These are phyloP conservation scores for Rubia tinctorum DNA, from an alignment of 305 asterid genomes.

Conservation along the genomic window DNA sequence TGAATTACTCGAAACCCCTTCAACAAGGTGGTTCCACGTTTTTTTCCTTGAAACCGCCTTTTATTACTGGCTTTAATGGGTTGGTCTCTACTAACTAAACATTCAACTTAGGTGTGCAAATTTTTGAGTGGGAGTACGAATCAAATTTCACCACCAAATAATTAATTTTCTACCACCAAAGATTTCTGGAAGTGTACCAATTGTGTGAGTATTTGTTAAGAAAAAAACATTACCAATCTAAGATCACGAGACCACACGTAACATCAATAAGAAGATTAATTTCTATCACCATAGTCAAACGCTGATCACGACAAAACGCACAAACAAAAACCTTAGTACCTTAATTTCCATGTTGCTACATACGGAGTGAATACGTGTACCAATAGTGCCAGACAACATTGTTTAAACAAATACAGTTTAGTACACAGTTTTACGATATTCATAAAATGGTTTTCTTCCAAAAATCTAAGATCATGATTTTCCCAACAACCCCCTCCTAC, in stretches of 20 bases:
- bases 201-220: constrained; percentile 4
- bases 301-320: not conserved
- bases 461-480: not conserved
- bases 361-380: not conserved
- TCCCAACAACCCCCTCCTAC: constrained; percentile 27
- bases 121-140: no score
- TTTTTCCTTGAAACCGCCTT: constrained; percentile 21
- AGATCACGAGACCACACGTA: not conserved
- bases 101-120: no score
- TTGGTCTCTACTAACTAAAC: no score
- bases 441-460: not conserved
- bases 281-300: not conserved
- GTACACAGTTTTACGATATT: not conserved
- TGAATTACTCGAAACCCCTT: not conserved
- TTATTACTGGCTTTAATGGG: constrained; percentile 10
- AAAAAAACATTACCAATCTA: not conserved
- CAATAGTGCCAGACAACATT: not conserved
- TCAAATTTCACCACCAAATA: no score
- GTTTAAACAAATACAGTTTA: not conserved
- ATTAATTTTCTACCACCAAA: not conserved
- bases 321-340: not conserved
- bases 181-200: not conserved
- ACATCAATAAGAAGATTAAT: not conserved
- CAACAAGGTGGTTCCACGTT: constrained; percentile 14
- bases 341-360: not conserved